These are phyloP conservation scores for Hanseniaspora lachancei DNA, from an alignment of 805 yeast genomes.

Conservation along the genomic window DNA sequence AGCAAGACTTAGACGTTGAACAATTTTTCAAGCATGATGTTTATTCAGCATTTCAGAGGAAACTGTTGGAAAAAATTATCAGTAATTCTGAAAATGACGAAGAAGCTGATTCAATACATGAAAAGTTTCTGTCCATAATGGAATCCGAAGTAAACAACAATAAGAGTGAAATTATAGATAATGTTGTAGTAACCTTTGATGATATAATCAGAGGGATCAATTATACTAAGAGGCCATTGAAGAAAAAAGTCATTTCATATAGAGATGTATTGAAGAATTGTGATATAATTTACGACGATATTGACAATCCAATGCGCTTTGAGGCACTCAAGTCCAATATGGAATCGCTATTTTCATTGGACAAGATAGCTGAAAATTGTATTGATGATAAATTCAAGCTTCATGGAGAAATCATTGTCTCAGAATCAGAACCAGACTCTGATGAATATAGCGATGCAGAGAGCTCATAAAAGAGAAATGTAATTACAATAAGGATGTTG, in stretches of 20 bases:
- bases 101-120: not conserved
- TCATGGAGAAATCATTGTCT: conserved; percentile 7
- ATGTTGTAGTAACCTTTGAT: not conserved
- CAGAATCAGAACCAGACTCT: not conserved
- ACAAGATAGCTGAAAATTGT: not conserved
- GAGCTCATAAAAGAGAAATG: not conserved
- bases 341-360: conserved; percentile 1
- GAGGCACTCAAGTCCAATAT: not conserved
- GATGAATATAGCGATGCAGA: not conserved
- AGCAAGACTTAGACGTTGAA: not conserved
- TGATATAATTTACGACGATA: conserved; percentile 1
- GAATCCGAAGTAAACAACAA: not conserved
- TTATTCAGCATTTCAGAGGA: not conserved
- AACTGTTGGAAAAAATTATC: not conserved
- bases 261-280: not conserved
- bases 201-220: conserved; percentile 5
- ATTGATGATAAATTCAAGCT: conserved; percentile 1
- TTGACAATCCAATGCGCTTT: not conserved
- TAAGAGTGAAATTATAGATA: not conserved
- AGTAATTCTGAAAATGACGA: not conserved
- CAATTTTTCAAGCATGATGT: not conserved
- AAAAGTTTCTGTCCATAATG: not conserved
- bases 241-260: not conserved
- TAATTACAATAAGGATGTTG: too few species aligned
- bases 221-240: not conserved